These are phyloP conservation scores for Microdochium paspali DNA, from an alignment of 2,329 filamentous ascomycete species.

Conservation along the genomic window DNA sequence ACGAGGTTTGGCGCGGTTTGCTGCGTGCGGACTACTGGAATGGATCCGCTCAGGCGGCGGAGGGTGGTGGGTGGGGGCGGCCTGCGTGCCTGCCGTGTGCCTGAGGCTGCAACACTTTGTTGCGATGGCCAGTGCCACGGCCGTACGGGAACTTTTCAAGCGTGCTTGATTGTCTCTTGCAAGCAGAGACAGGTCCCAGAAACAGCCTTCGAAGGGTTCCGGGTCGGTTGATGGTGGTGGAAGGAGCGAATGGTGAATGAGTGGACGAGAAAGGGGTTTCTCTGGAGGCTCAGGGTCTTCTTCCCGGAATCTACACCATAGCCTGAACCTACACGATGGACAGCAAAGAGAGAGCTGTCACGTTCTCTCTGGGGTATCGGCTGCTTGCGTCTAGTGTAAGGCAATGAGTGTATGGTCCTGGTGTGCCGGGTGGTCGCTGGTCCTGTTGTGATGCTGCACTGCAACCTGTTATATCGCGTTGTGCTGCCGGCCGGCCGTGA, in stretches of 20 bases:
- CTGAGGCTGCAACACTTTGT: no score
- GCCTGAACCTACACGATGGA: no score
- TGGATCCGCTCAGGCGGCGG: not conserved
- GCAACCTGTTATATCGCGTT: not conserved
- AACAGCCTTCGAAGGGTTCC: no score
- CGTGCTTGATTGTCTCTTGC: not conserved
- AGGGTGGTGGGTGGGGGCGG: not conserved
- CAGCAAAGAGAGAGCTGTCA: not conserved
- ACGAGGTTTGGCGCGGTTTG: conserved; percentile 14
- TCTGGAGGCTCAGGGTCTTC: not conserved
- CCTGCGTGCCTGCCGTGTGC: not conserved
- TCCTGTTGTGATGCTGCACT: not conserved
- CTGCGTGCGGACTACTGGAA: not conserved
- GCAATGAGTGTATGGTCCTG: no score
- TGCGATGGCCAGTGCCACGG: no score
- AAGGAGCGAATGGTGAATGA: not conserved
- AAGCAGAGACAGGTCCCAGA: not conserved
- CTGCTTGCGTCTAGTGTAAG: not conserved
- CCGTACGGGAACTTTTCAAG: no score
- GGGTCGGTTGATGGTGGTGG: no score
- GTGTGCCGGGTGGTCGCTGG: not conserved
- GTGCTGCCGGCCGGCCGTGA: not conserved
- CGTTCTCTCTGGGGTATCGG: not conserved
- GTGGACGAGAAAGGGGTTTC: not conserved
- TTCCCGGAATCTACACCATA: not conserved